Evolutionary conservation across 2,329 filamentous ascomycete genomes (phyloP), one percentile per base, ranked within the genome.

Genomic region (Botryotinia calthae): DNA sequence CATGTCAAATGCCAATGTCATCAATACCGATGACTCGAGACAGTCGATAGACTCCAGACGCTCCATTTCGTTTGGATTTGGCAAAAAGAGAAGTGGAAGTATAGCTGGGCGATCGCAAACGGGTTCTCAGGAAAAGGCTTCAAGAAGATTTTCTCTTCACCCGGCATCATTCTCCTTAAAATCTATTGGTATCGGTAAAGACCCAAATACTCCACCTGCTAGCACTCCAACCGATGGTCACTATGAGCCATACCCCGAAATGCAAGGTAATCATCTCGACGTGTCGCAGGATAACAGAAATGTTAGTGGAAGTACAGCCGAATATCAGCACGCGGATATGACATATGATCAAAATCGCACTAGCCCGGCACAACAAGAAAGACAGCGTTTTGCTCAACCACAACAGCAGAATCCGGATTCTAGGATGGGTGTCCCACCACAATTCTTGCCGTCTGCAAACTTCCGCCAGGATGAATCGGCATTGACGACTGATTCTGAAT

Each of bases 41-140:
- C 85, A 86, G 58, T 95, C 92, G 1, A 88, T 93, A 79, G 93
- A 95, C 76, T 94, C 89, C 46, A 88, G 92, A 37, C 88, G 91
- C 63, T 94, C 92, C 0, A 91, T 93, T 79, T 91, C 91, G 1
- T 84, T 92, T 64, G 89, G 88, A 2, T 85, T 92, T 28, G 88
- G 88, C 58, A 92, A 90, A 84, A 94, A 93, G 84, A 85, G 86
- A 75, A 93, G 90, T 78, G 91, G 91, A 74, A 90, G 90, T 79
- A 87, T 91, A 70, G 79, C 82, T 44, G 88, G 87, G 37, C 62
- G 70, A 20, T 89, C 87, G 7, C 87, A 89, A 77, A 83, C 74
- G 4, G 78, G 76, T 37, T 74, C 78, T 80, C 89, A 77, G 80
- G 86, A 91, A 82, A 89, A 86, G 82, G 85, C 79, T 84, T 67